Base-by-base conservation (phyloP, 495 filamentous ascomycete species). In the Astrothelium macrocarpum region DNA sequence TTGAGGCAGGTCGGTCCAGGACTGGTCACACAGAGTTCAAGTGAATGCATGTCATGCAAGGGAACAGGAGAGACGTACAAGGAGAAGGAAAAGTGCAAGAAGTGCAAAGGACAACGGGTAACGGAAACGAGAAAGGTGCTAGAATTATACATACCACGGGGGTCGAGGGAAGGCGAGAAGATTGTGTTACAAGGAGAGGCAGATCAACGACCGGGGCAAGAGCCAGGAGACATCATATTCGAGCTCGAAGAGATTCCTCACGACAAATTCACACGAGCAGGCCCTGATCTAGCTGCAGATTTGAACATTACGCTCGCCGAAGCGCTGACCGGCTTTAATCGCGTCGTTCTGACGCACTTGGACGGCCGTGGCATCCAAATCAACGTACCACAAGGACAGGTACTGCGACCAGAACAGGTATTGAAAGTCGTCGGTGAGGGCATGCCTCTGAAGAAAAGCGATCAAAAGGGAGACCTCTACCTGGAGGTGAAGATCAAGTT, bases 1-100 rank as follows among this genome's bases (percentile, higher is more conserved):
- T 80, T 92, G 69, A 85, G 85, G 59, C 82, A 85, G 67, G 82
- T 96, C 67, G 92, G 91, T 10, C 88, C 90, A 31, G 87, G 87
- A 64, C 81, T 96, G 65, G 82, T 94, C 49, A 90, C 90, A 5
- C 87, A 88, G 71, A 84, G 87, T 62, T 82, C 82, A 9, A 81
- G 88, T 18, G 69, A 82, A 16, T 98, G 94, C 77, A 82, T 84
- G 65, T 82, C 83, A 62, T 98, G 94, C 78, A 82, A 83, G 61
- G 91, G 90, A 16, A 83, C 87, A 16, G 94, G 94, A 16, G 84
- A 85, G 63, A 84, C 91, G 68, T 95, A 85, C 79, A 88, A 88
- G 75, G 90, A 94, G 66, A 97, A 97, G 79, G 94, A 98, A 66
- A 88, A 89, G 72, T 98, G 94, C 80, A 95, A 92, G 81, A 96